These are phyloP conservation scores for Astragalus membranaceus DNA, from an alignment of 306 rosid species.

Conservation along the genomic window DNA sequence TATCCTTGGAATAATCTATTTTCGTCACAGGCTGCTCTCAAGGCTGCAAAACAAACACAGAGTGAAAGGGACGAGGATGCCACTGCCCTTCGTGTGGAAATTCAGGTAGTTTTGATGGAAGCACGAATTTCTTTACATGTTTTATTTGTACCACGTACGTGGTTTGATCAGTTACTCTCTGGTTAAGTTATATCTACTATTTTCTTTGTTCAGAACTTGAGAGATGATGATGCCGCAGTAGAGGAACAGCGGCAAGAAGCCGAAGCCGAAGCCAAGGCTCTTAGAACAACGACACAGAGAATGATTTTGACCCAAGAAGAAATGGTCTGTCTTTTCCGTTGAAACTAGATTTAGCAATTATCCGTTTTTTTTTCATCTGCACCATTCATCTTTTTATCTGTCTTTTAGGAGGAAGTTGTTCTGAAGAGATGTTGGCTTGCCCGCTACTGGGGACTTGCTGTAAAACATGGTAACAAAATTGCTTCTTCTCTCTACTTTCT, in stretches of 20 bases:
- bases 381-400: slow-evolving; percentile 3
- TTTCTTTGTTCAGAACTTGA: slow-evolving; percentile 55
- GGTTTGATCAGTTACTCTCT: slow-evolving; percentile 7
- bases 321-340: slow-evolving; percentile 62
- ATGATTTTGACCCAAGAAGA: slow-evolving; percentile 98
- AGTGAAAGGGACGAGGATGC: too few species aligned
- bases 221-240: slow-evolving; percentile 67
- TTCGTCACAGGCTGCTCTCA: too few species aligned
- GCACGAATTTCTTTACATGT: too few species aligned
- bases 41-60: too few species aligned
- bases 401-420: slow-evolving; percentile 89
- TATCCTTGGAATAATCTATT: too few species aligned
- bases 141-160: neutral
- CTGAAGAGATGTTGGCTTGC: slow-evolving; percentile 99
- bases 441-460: slow-evolving; percentile 93
- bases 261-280: slow-evolving; percentile 86
- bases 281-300: slow-evolving; percentile 87
- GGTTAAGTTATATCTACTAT: slow-evolving; percentile 18
- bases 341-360: slow-evolving; percentile 8
- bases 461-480: slow-evolving; percentile 67
- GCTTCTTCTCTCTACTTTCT: slow-evolving; percentile 19
- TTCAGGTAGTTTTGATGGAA: too few species aligned
- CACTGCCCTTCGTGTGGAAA: too few species aligned
- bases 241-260: slow-evolving; percentile 76
- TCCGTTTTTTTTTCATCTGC: neutral